Percentiles rank a stretch among this genome's conserved stretches.
These are phyloP conservation scores for Sisymbrium irio DNA, from an alignment of 345 rosid species.

Conservation along the genomic window DNA sequence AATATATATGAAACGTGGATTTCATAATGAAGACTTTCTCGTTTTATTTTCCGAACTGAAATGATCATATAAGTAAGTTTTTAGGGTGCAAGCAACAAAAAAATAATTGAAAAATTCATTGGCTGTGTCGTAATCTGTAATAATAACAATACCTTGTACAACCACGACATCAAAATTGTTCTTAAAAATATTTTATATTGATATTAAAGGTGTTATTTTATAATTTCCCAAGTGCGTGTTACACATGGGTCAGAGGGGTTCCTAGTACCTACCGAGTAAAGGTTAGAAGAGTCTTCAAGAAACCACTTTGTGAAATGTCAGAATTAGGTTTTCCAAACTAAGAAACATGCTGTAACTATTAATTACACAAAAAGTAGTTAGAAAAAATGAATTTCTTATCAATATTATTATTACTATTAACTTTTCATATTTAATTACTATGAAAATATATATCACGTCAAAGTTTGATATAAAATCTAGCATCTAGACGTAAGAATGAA, in stretches of 20 bases:
- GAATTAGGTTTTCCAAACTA: conserved; percentile 27
- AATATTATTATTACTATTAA: no score
- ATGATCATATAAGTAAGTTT: background rate
- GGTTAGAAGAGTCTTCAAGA: conserved; percentile 9
- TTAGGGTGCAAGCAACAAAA: conserved; percentile 15
- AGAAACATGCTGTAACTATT: background rate
- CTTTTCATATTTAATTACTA: background rate
- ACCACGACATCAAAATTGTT: background rate
- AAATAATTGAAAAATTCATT: background rate
- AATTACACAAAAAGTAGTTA: background rate
- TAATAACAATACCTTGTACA: conserved; percentile 4
- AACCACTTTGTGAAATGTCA: conserved; percentile 25
- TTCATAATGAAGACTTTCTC: conserved; percentile 16
- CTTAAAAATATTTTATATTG: background rate
- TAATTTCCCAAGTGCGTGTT: conserved; percentile 15
- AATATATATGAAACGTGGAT: background rate
- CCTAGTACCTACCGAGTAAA: conserved; percentile 11
- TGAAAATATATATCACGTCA: background rate
- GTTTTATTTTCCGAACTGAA: background rate
- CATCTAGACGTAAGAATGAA: background rate
- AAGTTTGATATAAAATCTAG: background rate
- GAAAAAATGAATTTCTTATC: background rate
- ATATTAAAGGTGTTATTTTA: background rate
- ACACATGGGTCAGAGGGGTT: conserved; percentile 13
- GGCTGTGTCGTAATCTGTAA: background rate